Evolutionary conservation across 1,139 yeast genomes (phyloP).

Genomic region (Pneumocystis jirovecii): DNA sequence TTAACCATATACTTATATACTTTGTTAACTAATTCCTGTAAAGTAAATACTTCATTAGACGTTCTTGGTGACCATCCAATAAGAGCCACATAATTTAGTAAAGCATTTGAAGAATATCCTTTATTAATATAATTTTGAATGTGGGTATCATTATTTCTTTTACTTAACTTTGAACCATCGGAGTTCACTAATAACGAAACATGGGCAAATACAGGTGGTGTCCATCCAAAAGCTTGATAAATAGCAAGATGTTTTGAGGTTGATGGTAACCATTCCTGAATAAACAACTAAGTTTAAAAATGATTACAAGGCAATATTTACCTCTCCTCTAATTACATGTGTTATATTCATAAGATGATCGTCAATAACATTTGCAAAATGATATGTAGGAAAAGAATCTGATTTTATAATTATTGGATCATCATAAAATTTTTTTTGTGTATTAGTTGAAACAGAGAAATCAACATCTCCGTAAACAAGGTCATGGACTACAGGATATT

Average conservation of each 20-base stretch:
- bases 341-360: conserved; percentile 86
- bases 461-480: conserved; percentile 61
- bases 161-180: conserved; percentile 67
- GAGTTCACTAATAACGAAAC: conserved; percentile 70
- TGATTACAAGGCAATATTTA: not conserved
- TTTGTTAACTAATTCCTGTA: conserved; percentile 36
- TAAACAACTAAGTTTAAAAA: not conserved
- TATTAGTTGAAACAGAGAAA: conserved; percentile 65
- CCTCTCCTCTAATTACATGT: conserved; percentile 87
- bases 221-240: conserved; percentile 79
- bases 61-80: conserved; percentile 58
- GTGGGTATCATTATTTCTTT: conserved; percentile 71
- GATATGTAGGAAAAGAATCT: conserved; percentile 90
- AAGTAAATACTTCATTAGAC: conserved; percentile 38
- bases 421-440: conserved; percentile 59
- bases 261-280: conserved; percentile 74
- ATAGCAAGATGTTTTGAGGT: conserved; percentile 88
- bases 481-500: conserved; percentile 54
- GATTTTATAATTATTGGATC: conserved; percentile 82
- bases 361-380: conserved; percentile 88
- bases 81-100: conserved; percentile 71
- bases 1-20: conserved; percentile 18
- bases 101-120: conserved; percentile 73
- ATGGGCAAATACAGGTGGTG: conserved; percentile 67
- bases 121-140: conserved; percentile 25